Base-by-base conservation (phyloP, 495 filamentous ascomycete genomes). In the Penicillium parvum region DNA sequence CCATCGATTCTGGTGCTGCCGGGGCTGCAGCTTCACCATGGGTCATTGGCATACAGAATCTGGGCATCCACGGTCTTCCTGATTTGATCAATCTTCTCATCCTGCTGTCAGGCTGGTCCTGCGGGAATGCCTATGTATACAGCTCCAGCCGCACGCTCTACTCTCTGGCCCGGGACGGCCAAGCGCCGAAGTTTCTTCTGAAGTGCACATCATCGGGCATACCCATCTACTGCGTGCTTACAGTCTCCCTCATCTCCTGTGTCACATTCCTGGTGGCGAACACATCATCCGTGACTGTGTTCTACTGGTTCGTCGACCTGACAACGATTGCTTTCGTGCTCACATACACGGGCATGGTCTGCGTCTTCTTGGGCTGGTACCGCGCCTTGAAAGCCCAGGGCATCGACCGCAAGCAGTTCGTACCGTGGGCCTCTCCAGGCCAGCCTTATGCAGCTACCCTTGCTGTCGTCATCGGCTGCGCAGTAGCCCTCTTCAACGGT, bases 121-220 rank as follows among this genome's bases (percentile, higher is more conserved):
- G 79, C 11, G 85, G 78, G 19, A 91, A 91, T 54, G 80, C 84
- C 7, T 88, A 84, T 65, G 70, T 88, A 32, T 91, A 87, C 63
- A 84, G 78, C 3, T 82, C 82, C 21, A 83, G 79, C 7, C 78
- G 86, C 30, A 82, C 84, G 20, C 75, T 91, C 9, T 85, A 86
- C 56, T 85, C 82, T n/a, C 76, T 90, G 38, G 83, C 85, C 0
- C 69, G 76, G 15, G 72, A 81, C 40, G 75, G 81, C 7, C 79
- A 83, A 37, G 86, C 86, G 0, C 86, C 86, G 0, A 42, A 48
- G n/a, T 56, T 65, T 40, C 48, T 65, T 5, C 32, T 54, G 12
- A 60, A 56, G 23, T 65, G 61, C 10, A 65, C 57, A 8, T 12
- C 32, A 5, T 43, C 61, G 2, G 83, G 83, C 11, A 81, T 86